phyloP scores from a whole-genome alignment of 2,329 filamentous ascomycete species.

The Monosporascus sp. region DNA sequence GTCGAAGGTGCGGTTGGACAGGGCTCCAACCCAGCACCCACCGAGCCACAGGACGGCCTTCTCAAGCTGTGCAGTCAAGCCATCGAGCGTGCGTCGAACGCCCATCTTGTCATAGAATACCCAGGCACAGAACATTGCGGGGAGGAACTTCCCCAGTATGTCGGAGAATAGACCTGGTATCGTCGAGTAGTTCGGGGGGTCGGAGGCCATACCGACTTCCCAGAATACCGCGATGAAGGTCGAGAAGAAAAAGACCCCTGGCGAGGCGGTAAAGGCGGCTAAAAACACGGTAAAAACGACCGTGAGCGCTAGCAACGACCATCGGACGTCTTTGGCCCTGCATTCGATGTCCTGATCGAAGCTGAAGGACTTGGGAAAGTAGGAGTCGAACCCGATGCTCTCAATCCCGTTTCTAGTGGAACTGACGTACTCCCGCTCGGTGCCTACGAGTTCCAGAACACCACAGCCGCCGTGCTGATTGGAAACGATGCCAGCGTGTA shows the following conservation, averaged over 20 bases:
- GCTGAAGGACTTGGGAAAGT: conserved; percentile 81
- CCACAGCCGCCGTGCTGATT: conserved; percentile 74
- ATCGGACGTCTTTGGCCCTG: conserved; percentile 71
- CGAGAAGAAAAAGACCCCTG: conserved; percentile 78
- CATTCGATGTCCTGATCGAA: conserved; percentile 65
- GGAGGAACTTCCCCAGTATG: conserved; percentile 75
- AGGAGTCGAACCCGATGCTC: conserved; percentile 76
- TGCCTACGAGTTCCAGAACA: conserved; percentile 69
- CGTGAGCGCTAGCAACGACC: conserved; percentile 78
- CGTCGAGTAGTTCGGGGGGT: conserved; percentile 66
- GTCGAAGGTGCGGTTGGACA: conserved; percentile 94
- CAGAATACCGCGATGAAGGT: conserved; percentile 80
- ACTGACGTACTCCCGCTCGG: conserved; percentile 56
- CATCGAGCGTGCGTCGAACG: conserved; percentile 63
- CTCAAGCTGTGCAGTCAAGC: conserved; percentile 77
- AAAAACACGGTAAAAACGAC: conserved; percentile 72
- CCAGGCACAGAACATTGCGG: conserved; percentile 80
- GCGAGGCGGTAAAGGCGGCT: conserved; percentile 75
- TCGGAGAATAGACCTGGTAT: conserved; percentile 71
- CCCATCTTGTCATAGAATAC: conserved; percentile 84
- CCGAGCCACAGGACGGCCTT: conserved; percentile 90
- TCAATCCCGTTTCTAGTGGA: conserved; percentile 68
- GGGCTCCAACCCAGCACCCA: conserved; percentile 80
- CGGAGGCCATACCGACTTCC: conserved; percentile 84
- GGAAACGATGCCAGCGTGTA: conserved; percentile 75